Base-by-base conservation (phyloP, 768 basidiomycete genomes). In the Tylopilus balloui region DNA sequence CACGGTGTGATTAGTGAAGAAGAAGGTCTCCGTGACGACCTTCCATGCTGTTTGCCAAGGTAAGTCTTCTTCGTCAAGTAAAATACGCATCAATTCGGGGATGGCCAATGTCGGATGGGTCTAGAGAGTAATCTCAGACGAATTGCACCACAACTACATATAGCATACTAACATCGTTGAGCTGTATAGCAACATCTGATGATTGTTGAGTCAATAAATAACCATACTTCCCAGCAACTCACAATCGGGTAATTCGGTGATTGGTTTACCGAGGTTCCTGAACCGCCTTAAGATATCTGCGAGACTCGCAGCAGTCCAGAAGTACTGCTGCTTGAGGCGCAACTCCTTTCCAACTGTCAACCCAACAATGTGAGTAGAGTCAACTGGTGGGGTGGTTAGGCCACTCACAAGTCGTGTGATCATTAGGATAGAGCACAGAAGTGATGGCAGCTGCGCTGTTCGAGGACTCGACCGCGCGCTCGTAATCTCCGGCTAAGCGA, bases 21-120 rank as follows among this genome's bases (percentile, higher is more conserved):
- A 92, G 74, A 96, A 94, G 3, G 89, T 92, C 63, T 86, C 86
- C 45, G 83, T 90, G 38, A 86, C 83, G 58, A 98, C 91, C 20
- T 75, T 67, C 96, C 96, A 99, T 4, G 96, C 94, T 14, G 69
- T 58, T 54, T 82, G 80, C 88, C 92, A 99, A 2, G 71, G 58
- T 17, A 93, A 61, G 29, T 93, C 90, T 66, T 98, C 95, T 31
- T 98, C 95, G 60, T 98, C 95, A 56, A 89, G 71, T 23, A 90
- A 76, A 56, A 97, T 81, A 23, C 94, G 83, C 91, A 93, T 92
- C 48, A 97, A 75, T 68, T 99, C 96, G 17, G 89, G 89, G 60
- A 98, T 91, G 21, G 94, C 92, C 51, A 97, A 78, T 4, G 93
- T 94, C 1, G 94, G 94, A 68, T 97, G 95, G 3, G 94, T 96